Percentiles rank a stretch among this genome's conserved stretches.
These are phyloP conservation scores for Alternaria triticina DNA, from an alignment of 2,329 filamentous ascomycete genomes.

Conservation along the genomic window DNA sequence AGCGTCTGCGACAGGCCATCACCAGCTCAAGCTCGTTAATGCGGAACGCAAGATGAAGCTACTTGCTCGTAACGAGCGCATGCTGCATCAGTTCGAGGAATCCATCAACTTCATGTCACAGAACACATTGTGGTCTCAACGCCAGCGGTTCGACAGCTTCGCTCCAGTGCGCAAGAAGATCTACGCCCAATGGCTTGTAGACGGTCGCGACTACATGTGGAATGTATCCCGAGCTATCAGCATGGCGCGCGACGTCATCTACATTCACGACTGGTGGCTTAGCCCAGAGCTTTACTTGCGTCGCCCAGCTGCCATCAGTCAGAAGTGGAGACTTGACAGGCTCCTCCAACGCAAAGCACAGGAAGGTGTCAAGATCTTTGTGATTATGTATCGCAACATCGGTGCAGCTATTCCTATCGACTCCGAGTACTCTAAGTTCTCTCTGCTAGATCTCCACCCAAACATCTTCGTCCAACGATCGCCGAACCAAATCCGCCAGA, in stretches of 20 bases:
- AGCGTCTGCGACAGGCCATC: conserved; percentile 72
- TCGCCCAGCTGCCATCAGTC: conserved; percentile 90
- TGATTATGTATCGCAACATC: conserved; percentile 97
- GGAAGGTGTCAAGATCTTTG: conserved; percentile 95
- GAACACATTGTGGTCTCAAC: conserved; percentile 80
- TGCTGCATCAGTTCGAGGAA: conserved; percentile 90
- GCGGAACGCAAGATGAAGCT: conserved; percentile 92
- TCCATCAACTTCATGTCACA: conserved; percentile 86
- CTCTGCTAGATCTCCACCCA: conserved; percentile 89
- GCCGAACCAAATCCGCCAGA: conserved; percentile 97
- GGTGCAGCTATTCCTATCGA: conserved; percentile 97
- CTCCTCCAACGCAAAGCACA: conserved; percentile 91
- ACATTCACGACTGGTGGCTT: conserved; percentile 99
- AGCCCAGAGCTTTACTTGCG: conserved; percentile 96
- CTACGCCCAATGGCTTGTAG: conserved; percentile 95
- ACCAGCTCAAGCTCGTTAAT: conserved; percentile 86
- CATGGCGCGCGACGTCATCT: conserved; percentile 96
- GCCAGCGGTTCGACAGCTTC: conserved; percentile 90
- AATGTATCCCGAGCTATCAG: conserved; percentile 95
- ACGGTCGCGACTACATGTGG: conserved; percentile 99
- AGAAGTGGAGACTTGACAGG: conserved; percentile 95
- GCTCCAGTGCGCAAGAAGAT: conserved; percentile 86
- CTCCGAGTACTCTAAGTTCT: conserved; percentile 97
- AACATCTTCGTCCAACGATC: conserved; percentile 97
- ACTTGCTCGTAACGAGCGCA: conserved; percentile 86